Base-by-base conservation (phyloP, 371 early-diverging fungal species). In the Nosema muscidifuracis region DNA sequence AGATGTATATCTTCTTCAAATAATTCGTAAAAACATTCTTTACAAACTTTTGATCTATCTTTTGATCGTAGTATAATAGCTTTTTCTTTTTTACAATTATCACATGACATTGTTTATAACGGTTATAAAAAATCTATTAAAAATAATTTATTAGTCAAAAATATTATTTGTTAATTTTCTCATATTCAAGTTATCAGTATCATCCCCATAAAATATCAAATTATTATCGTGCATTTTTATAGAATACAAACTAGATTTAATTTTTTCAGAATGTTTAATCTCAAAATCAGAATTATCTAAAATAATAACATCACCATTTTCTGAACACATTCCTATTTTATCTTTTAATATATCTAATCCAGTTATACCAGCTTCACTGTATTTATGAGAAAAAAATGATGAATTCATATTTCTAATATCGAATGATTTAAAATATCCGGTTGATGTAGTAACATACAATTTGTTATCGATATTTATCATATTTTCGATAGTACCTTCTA, bases 1-100 rank as follows among this genome's bases (percentile, higher is more conserved):
- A 90, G 83, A 80, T 98, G 97, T 36, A 97, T 89, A 80, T 95
- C 95, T 30, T 88, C 88, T 80, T 98, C 99, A 83, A 97, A 93
- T 12, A 90, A 90, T 74, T 85, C 77, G 80, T 85, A 93, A 83
- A 98, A 98, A 83, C 99, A 98, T 30, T 84, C 83, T 79, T 88
- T 87, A 85, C 99, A 98, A 38, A 94, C 87, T 72, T 88, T 88
- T 74, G 90, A 89, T 4, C 87, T 88, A 0, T 93, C 94, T 77
- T 92, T 94, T 9, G 98, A 94, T 34, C 97, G 86, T 64, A 90
- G 89, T 50, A 95, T 85, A 28, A 89, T 87, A 0, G 96, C 94
- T 53, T 88, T 81, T 18, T 71, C 55, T 30, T 22, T 55, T 20
- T 61, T 63, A 75, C 87, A 87, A 0, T 76, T 78, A 16, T 73